phyloP scores from a whole-genome alignment of 768 basidiomycete species.

The Leucogyrophana mollusca region DNA sequence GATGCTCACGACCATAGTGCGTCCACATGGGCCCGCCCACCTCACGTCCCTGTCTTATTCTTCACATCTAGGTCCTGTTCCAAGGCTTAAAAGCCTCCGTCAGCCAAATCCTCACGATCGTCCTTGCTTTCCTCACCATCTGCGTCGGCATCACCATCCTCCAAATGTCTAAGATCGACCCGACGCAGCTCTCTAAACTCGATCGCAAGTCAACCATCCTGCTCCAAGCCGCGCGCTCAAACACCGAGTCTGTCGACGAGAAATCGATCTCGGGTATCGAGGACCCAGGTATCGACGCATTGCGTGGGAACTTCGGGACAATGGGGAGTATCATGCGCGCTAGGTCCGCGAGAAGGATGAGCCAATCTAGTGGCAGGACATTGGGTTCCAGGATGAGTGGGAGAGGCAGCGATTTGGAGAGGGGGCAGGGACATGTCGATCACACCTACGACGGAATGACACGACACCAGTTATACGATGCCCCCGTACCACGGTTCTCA shows the following conservation, averaged over 20 bases:
- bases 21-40: slow-evolving; percentile 20
- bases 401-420: slow-evolving; percentile 11
- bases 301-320: slow-evolving; percentile 89
- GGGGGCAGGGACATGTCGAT: slow-evolving; percentile 26
- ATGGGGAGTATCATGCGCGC: slow-evolving; percentile 88
- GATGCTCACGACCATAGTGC: slow-evolving; percentile 78
- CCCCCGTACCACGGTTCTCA: slow-evolving; percentile 64
- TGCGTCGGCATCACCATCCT: slow-evolving; percentile 92
- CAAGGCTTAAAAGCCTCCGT: slow-evolving; percentile 81
- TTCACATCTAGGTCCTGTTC: slow-evolving; percentile 66
- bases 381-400: slow-evolving; percentile 15
- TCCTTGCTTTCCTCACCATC: slow-evolving; percentile 90
- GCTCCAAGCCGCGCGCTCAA: slow-evolving; percentile 76
- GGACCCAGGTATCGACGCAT: slow-evolving; percentile 90
- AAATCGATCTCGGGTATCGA: slow-evolving; percentile 59
- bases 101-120: slow-evolving; percentile 82
- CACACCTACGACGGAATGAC: slow-evolving; percentile 52
- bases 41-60: background rate
- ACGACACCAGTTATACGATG: slow-evolving; percentile 86
- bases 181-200: slow-evolving; percentile 70
- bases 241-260: slow-evolving; percentile 72
- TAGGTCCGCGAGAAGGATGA: slow-evolving; percentile 50
- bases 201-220: slow-evolving; percentile 90
- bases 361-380: slow-evolving; percentile 40
- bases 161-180: slow-evolving; percentile 95